Conservation (phyloP, 139 green algal genomes). For the Closterium sp. region DNA sequence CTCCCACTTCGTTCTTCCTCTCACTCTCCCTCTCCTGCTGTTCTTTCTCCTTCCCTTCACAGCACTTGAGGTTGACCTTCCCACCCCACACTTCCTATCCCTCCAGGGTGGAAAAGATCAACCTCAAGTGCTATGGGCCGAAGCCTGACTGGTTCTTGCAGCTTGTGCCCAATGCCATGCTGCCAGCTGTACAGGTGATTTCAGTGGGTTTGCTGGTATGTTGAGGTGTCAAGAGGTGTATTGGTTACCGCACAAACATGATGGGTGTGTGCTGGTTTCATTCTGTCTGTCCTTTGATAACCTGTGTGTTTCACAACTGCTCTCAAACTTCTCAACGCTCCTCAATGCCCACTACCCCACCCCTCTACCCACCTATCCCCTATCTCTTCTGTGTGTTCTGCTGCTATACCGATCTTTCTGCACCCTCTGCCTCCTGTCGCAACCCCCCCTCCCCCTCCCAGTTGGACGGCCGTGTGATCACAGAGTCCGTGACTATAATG, state of each 20-base stretch:
- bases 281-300: background rate
- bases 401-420: too few relatives aligned
- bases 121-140: slow-evolving; percentile 90
- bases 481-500: slow-evolving; percentile 62
- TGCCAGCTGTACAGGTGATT: slow-evolving; percentile 28
- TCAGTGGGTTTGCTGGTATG: background rate
- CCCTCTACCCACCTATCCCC: too few relatives aligned
- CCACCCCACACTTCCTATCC: background rate
- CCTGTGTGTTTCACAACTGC: background rate
- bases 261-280: background rate
- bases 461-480: slow-evolving; percentile 79
- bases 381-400: too few relatives aligned
- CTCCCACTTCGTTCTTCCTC: too few relatives aligned
- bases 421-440: too few relatives aligned
- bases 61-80: background rate
- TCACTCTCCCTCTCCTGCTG: background rate
- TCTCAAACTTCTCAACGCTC: background rate
- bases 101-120: slow-evolving; percentile 51
- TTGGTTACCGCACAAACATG: background rate
- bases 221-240: too few relatives aligned
- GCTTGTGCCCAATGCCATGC: slow-evolving; percentile 60
- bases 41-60: background rate
- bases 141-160: slow-evolving; percentile 66
- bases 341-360: too few relatives aligned
- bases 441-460: slow-evolving; percentile 51